Conservation (phyloP, 2,329 filamentous ascomycete species). For the Pseudogymnoascus sp. region DNA sequence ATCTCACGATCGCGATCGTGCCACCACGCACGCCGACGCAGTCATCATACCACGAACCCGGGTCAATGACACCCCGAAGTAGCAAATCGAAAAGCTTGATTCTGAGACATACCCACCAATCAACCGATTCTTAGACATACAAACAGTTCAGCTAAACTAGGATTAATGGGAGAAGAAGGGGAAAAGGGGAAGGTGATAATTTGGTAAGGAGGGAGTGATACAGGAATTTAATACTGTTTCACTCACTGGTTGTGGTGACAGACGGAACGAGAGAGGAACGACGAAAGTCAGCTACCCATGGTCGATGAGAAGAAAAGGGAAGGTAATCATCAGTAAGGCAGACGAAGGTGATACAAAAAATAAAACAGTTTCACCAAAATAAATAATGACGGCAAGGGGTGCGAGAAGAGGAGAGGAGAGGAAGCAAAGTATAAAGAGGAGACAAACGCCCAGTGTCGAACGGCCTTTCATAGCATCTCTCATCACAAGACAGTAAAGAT, state of each 20-base stretch:
- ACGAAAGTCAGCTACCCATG: too few species aligned
- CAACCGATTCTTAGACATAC: too few species aligned
- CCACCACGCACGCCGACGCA: neutral
- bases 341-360: neutral
- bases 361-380: neutral
- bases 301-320: too few species aligned
- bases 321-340: neutral
- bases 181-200: neutral
- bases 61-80: neutral
- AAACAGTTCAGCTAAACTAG: too few species aligned
- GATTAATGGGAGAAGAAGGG: too few species aligned
- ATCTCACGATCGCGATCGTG: neutral
- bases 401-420: neutral
- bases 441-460: neutral
- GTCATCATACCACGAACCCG: neutral
- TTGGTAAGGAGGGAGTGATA: neutral
- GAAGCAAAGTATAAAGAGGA: neutral
- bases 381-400: neutral
- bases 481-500: neutral
- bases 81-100: neutral
- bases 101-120: neutral
- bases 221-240: neutral
- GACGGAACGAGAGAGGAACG: too few species aligned
- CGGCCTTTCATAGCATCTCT: neutral
- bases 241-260: too few species aligned